These are phyloP conservation scores for Hypoxylon sp. DNA, from an alignment of 2,329 filamentous ascomycete species.

Conservation along the genomic window DNA sequence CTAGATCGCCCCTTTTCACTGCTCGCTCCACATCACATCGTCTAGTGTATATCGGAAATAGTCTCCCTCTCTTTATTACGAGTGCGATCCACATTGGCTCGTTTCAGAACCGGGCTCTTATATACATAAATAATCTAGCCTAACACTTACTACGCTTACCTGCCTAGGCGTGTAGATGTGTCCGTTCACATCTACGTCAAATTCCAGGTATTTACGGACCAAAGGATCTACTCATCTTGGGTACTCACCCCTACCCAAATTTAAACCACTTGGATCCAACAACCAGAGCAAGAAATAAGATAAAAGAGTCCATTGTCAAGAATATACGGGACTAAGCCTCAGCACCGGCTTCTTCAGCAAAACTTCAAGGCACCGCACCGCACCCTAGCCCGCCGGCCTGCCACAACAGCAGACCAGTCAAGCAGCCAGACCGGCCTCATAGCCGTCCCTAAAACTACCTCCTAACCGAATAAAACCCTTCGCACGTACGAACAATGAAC, in stretches of 20 bases:
- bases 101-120: too few species aligned
- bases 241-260: background rate
- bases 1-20: too few species aligned
- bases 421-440: background rate
- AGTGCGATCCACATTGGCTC: background rate
- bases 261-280: background rate
- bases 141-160: background rate
- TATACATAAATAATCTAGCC: too few species aligned
- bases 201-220: background rate
- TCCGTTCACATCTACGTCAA: background rate
- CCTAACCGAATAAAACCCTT: background rate
- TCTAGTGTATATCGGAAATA: too few species aligned
- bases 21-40: too few species aligned
- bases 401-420: background rate
- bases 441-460: conserved; percentile 1
- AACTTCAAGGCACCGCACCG: background rate
- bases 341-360: background rate
- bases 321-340: conserved; percentile 25
- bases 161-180: background rate
- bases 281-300: background rate
- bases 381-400: background rate
- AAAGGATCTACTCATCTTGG: background rate
- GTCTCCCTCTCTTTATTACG: background rate
- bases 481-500: background rate
- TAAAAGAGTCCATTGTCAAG: conserved; percentile 23